A percentile compares a stretch with the other conserved stretches of the same genome.
phyloP scores from a whole-genome alignment of 345 rosid genomes.

The Mercurialis annua region DNA sequence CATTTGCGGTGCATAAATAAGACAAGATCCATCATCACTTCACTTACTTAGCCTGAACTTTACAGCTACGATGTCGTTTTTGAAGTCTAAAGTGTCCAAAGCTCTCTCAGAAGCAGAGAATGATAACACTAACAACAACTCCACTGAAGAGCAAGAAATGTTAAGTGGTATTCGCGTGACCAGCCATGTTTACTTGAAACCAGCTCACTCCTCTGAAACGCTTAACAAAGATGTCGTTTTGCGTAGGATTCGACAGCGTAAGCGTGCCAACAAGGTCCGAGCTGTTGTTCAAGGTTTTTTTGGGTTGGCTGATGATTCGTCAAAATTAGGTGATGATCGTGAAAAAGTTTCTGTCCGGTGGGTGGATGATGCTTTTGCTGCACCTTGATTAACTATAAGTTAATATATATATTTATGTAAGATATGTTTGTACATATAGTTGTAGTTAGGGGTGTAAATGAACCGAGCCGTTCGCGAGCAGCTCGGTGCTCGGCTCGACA shows the following conservation, averaged over 20 bases:
- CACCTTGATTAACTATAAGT: conserved; percentile 24
- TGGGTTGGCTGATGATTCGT: conserved; percentile 12
- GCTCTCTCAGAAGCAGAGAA: conserved; percentile 9
- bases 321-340: no score
- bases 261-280: conserved; percentile 35
- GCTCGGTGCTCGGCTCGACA: no score
- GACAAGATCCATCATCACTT: neutral
- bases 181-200: conserved; percentile 32
- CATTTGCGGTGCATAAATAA: neutral
- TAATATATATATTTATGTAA: no score
- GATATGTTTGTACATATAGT: no score
- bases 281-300: conserved; percentile 28
- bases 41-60: neutral
- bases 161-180: conserved; percentile 11
- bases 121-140: neutral
- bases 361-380: conserved; percentile 56
- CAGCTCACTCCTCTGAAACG: conserved; percentile 21
- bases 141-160: conserved; percentile 13
- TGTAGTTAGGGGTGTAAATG: no score
- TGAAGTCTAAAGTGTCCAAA: conserved; percentile 9
- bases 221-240: conserved; percentile 40
- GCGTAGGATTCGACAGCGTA: conserved; percentile 46
- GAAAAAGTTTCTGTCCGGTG: conserved; percentile 22
- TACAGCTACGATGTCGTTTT: conserved; percentile 13
- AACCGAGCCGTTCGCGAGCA: no score